Base-by-base conservation (phyloP, 352 stramenopile genomes). In the Achlya hypogyna region DNA sequence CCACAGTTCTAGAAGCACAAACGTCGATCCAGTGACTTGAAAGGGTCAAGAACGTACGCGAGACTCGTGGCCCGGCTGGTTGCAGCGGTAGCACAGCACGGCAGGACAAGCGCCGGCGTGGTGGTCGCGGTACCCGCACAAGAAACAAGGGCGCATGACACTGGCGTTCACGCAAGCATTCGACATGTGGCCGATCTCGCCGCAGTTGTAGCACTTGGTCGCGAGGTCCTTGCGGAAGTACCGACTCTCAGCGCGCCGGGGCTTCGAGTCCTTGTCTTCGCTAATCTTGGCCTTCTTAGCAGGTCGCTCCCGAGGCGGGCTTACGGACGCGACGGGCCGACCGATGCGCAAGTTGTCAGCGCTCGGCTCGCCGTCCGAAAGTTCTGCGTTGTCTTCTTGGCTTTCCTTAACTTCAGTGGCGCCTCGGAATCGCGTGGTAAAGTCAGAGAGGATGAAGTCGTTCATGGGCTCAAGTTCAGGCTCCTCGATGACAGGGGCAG, bases 191-290 rank as follows among this genome's bases (percentile, higher is more conserved):
- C 84, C 84, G 10, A 91, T 78, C 59, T 93, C 72, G 28, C 81
- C 82, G 63, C 84, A 93, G 67, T 91, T 88, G 71, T 81, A 93
- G 70, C 84, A 93, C 70, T 93, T 93, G 63, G 77, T 91, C 47
- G 82, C 76, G 51, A 93, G 70, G 51, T 93, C 84, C 14, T 82
- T 91, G 65, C 88, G 58, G 53, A 93, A 93, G 45, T 93, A 93
- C 47, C 84, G 77, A 60, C 76, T 89, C 53, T 93, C 84, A n/a
- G n/a, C n/a, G 3, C 72, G 78, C 5, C 81, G 31, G 20, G 53
- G 78, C 54, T 75, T 49, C 40, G 32, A 38, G 40, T 52, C 28
- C 22, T 31, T 75, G 45, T 65, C 35, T 12, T 53, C 23, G 25
- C 34, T 16, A 8, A n/a, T 2, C 22, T 34, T 22, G 40, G 43